Conservation (phyloP, 1,139 yeast species). For the Scheffersomyces lignicola region DNA sequence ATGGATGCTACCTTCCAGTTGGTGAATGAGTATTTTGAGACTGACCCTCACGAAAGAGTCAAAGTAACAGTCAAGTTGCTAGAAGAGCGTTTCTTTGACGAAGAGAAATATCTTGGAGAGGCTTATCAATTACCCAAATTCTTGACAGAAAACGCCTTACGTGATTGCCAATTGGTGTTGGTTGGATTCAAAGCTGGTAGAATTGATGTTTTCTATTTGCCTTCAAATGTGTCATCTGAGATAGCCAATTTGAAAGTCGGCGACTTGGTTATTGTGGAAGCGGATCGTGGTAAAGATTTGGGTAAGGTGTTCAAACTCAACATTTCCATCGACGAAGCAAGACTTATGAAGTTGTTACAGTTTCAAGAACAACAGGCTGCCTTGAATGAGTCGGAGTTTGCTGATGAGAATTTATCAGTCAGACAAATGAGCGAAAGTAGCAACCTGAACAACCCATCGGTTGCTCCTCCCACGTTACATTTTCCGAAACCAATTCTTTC, state of each 20-base stretch:
- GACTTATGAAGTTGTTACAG: slow-evolving; percentile 54
- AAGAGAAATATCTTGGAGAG: slow-evolving; percentile 30
- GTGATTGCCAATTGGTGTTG: slow-evolving; percentile 48
- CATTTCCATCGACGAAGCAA: slow-evolving; percentile 64
- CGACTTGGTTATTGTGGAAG: slow-evolving; percentile 91
- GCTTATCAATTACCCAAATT: slow-evolving; percentile 43
- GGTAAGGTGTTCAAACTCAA: slow-evolving; percentile 74
- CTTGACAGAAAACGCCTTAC: slow-evolving; percentile 36
- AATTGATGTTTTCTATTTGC: slow-evolving; percentile 75
- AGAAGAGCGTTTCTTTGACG: slow-evolving; percentile 26
- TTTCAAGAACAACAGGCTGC: slow-evolving; percentile 61
- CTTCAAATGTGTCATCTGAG: slow-evolving; percentile 29
- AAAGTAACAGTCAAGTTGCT: slow-evolving; percentile 30
- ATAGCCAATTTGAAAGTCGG: slow-evolving; percentile 42
- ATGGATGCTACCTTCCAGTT: slow-evolving; percentile 16
- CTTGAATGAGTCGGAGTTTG: slow-evolving; percentile 23
- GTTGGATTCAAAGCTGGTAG: slow-evolving; percentile 89
- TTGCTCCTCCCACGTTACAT: slow-evolving; percentile 45
- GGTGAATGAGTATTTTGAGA: slow-evolving; percentile 37
- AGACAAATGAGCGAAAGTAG: slow-evolving; percentile 17
- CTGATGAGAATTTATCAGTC: slow-evolving; percentile 25
- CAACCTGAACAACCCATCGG: slow-evolving; percentile 8
- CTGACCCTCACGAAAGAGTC: slow-evolving; percentile 44
- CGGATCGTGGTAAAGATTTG: slow-evolving; percentile 93
- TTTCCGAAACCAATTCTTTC: slow-evolving; percentile 78